These are phyloP conservation scores for Talaromyces sp. DNA, from an alignment of 2,329 filamentous ascomycete genomes.

Conservation along the genomic window DNA sequence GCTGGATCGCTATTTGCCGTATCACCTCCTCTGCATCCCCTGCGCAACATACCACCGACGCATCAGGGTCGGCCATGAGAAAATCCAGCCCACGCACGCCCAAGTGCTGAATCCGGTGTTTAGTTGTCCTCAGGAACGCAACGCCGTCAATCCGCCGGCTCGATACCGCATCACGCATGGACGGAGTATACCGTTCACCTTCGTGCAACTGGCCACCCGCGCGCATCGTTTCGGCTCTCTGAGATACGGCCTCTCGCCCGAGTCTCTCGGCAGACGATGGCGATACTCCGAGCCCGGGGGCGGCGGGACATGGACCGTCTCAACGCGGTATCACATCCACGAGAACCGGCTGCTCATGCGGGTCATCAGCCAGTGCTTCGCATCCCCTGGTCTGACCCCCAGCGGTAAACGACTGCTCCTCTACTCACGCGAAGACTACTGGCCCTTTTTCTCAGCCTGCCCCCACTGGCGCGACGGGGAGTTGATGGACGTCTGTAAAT, in stretches of 20 bases:
- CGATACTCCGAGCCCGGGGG: not conserved
- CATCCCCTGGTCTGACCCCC: conserved; percentile 49
- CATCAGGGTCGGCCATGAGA: conserved; percentile 51
- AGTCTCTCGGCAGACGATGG: conserved; percentile 53
- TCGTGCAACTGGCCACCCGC: conserved; percentile 56
- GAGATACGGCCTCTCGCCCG: conserved; percentile 46
- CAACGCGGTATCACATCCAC: conserved; percentile 53
- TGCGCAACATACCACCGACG: conserved; percentile 56
- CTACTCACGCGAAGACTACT: conserved; percentile 58
- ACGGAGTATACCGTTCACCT: conserved; percentile 55
- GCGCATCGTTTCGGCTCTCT: conserved; percentile 44
- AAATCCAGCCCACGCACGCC: conserved; percentile 48
- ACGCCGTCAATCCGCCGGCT: conserved; percentile 46
- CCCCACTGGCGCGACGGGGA: conserved; percentile 61
- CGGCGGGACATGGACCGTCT: conserved; percentile 49
- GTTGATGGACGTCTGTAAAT: conserved; percentile 59
- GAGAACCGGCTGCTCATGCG: conserved; percentile 56
- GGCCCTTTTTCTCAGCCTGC: conserved; percentile 60
- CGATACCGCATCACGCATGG: conserved; percentile 53
- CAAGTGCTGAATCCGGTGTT: conserved; percentile 54
- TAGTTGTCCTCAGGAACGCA: conserved; percentile 52
- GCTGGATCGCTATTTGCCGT: conserved; percentile 51
- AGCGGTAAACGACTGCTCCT: conserved; percentile 54
- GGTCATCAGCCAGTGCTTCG: conserved; percentile 54
- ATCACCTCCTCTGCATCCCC: conserved; percentile 57